Conservation (phyloP, 169 alveolate genomes). For the Plasmodium vinckei region DNA sequence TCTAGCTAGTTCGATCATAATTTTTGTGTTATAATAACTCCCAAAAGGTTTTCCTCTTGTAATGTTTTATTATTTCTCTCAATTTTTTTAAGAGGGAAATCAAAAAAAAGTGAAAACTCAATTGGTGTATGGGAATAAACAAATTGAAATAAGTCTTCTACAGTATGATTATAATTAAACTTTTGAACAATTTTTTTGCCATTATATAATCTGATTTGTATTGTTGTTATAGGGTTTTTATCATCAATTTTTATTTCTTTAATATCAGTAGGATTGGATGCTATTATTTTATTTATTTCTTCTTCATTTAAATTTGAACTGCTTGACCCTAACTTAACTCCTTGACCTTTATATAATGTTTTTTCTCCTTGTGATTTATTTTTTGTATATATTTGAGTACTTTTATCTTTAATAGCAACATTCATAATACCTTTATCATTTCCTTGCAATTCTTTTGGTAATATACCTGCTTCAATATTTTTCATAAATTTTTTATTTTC, state of each 20-base stretch:
- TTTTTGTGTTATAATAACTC: conserved; percentile 48
- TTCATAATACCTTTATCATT: conserved; percentile 76
- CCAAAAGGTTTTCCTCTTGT: conserved; percentile 28
- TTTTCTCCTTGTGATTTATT: conserved; percentile 32
- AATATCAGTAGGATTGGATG: conserved; percentile 23
- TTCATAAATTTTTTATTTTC: conserved; percentile 91
- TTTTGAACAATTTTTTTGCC: conserved; percentile 51
- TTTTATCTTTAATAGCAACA: conserved; percentile 80
- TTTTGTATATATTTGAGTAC: conserved; percentile 73
- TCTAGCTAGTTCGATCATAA: not conserved
- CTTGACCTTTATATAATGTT: conserved; percentile 44
- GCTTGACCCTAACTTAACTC: conserved; percentile 39
- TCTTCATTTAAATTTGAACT: conserved; percentile 7
- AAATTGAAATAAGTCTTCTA: conserved; percentile 59
- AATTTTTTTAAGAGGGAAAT: conserved; percentile 56
- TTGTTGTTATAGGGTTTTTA: conserved; percentile 33
- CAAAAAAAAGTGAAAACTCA: conserved; percentile 55
- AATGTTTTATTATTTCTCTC: conserved; percentile 23
- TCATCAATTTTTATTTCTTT: conserved; percentile 38
- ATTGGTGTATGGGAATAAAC: conserved; percentile 41
- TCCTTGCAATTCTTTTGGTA: conserved; percentile 92
- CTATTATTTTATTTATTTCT: conserved; percentile 44
- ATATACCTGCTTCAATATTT: conserved; percentile 93
- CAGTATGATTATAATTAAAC: conserved; percentile 73
- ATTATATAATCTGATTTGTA: conserved; percentile 66